phyloP scores from a whole-genome alignment of 345 rosid species.

The Boechera retrofracta region DNA sequence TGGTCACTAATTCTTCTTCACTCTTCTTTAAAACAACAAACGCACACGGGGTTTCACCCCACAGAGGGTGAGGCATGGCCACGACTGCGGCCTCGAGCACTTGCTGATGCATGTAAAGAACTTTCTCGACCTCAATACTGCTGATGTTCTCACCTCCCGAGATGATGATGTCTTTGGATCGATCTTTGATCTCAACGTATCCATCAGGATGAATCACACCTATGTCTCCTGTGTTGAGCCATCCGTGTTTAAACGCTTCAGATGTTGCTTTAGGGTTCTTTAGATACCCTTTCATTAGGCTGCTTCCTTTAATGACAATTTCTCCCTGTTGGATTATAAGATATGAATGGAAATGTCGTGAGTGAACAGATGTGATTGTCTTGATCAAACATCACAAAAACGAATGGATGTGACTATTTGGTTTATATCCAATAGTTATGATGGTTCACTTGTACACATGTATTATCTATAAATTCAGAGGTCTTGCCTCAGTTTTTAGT shows the following conservation, averaged over 20 bases:
- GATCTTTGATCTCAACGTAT: slow-evolving; percentile 64
- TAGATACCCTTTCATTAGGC: slow-evolving; percentile 63
- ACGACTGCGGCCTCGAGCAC: slow-evolving; percentile 64
- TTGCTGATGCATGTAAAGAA: slow-evolving; percentile 51
- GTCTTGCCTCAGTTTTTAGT: too few relatives aligned
- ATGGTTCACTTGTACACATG: too few relatives aligned
- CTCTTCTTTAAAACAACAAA: slow-evolving; percentile 46
- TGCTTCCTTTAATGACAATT: slow-evolving; percentile 60
- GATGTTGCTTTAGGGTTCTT: slow-evolving; percentile 51
- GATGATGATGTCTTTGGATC: slow-evolving; percentile 67
- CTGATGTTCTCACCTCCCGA: slow-evolving; percentile 77
- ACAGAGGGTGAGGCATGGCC: slow-evolving; percentile 60
- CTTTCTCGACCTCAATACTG: slow-evolving; percentile 59
- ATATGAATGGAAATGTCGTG: too few relatives aligned
- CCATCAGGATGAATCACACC: slow-evolving; percentile 60
- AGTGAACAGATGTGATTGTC: too few relatives aligned
- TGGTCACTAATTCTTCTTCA: slow-evolving; percentile 10
- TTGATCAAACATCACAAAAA: too few relatives aligned
- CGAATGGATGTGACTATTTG: too few relatives aligned
- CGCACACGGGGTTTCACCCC: slow-evolving; percentile 72
- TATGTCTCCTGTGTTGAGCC: slow-evolving; percentile 69
- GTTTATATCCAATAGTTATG: too few relatives aligned
- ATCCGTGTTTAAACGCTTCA: slow-evolving; percentile 60
- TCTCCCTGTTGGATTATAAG: slow-evolving; percentile 42
- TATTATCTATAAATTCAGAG: too few relatives aligned